Base-by-base conservation (phyloP, 2,329 filamentous ascomycete genomes). In the Nigrospora oryzae region DNA sequence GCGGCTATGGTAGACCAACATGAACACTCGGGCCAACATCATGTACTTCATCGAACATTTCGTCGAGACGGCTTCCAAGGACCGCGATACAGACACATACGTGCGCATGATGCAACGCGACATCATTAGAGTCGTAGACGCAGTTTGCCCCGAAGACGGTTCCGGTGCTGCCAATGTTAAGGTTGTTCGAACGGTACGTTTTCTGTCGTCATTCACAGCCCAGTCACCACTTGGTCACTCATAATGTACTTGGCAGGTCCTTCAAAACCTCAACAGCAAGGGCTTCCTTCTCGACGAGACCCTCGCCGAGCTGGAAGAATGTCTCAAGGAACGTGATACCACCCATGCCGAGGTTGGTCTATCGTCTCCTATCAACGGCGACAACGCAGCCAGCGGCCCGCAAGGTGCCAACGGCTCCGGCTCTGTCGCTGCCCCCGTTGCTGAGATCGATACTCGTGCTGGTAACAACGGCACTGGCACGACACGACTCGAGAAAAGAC, bases 41-140 rank as follows among this genome's bases (percentile, higher is more conserved):
- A 95, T 98, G 86, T 98, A 95, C 67, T 98, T 98, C 66, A 85
- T 98, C 59, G 91, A 97, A 60, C 86, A 91, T 55, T 87, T 98
- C 54, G 86, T 94, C 61, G 91, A 97, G 61, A 75, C 89, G 67
- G 86, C 89, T 17, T 76, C 80, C 50, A 85, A 82, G 53, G 86
- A 89, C 53, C 79, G 81, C 51, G 83, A 93, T 31, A 30, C 40
- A 55, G 68, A 77, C 43, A 83, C 88, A 50, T 98, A 95, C 60
- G 82, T 96, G 28, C 81, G 85, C 42, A 96, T 97, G 89, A 87
- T 98, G 68, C 87, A 95, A 65, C 77, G 90, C 39, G 93, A 98
- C 61, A 95, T 98, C 36, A 74, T 94, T 32, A 77, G 86, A 11
- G 86, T 98, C 10, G 88, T 98, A 14, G 90, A 97, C 61, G 86